Conservation (phyloP, 306 rosid species). For the Glycine tomentella region DNA sequence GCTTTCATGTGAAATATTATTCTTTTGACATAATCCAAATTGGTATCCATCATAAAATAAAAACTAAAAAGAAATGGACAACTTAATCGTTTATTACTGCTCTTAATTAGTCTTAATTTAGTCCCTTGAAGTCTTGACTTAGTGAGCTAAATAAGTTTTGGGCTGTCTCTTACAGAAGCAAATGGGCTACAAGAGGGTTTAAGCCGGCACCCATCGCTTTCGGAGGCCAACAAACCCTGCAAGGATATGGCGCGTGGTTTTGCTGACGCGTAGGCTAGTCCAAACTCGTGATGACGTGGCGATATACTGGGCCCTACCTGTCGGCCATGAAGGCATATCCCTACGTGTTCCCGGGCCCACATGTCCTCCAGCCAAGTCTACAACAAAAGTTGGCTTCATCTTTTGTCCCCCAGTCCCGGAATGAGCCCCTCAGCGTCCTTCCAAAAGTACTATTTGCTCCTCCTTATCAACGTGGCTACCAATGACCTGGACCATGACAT, state of each 20-base stretch:
- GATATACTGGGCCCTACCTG: slow-evolving; percentile 56
- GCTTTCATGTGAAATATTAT: too few relatives aligned
- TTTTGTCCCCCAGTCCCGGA: slow-evolving; percentile 16
- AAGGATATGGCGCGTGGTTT: slow-evolving; percentile 36
- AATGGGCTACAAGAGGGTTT: neutral
- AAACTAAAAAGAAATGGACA: neutral
- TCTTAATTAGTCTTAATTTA: too few relatives aligned
- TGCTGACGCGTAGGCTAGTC: too few relatives aligned
- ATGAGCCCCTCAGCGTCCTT: slow-evolving; percentile 40
- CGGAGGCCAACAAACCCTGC: slow-evolving; percentile 50
- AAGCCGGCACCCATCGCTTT: slow-evolving; percentile 74
- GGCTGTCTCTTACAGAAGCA: too few relatives aligned
- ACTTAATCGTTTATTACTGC: too few relatives aligned
- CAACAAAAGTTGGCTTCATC: neutral
- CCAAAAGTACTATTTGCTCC: slow-evolving; percentile 34
- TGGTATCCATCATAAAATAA: too few relatives aligned
- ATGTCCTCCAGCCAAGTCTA: slow-evolving; percentile 47
- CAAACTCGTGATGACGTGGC: slow-evolving; percentile 53
- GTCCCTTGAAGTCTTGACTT: too few relatives aligned
- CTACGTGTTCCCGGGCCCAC: slow-evolving; percentile 66
- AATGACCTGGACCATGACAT: neutral
- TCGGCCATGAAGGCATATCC: slow-evolving; percentile 31
- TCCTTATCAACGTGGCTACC: neutral
- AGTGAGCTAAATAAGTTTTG: too few relatives aligned
- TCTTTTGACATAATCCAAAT: too few relatives aligned